A percentile compares a stretch with the other conserved stretches of the same genome.
phyloP scores from a whole-genome alignment of 805 yeast genomes.

The Blastobotrys peoriensis region DNA sequence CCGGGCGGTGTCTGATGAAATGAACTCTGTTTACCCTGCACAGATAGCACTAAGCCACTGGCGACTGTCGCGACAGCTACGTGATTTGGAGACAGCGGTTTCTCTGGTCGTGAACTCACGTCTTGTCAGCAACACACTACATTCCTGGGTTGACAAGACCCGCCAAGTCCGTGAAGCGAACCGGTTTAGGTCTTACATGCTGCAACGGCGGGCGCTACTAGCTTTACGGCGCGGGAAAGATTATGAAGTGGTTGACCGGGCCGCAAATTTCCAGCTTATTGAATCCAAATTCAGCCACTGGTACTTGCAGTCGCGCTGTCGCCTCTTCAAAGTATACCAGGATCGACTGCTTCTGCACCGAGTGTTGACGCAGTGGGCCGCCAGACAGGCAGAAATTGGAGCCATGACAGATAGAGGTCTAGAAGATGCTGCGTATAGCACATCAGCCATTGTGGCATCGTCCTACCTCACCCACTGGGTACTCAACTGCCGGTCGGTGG shows the following conservation, averaged over 20 bases:
- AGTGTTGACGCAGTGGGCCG: slow-evolving; percentile 11
- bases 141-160: slow-evolving; percentile 9
- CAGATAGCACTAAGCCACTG: not conserved
- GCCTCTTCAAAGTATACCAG: not conserved
- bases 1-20: not conserved
- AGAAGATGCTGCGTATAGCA: slow-evolving; percentile 12
- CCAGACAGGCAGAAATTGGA: not conserved
- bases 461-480: slow-evolving; percentile 3
- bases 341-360: not conserved
- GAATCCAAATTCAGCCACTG: not conserved
- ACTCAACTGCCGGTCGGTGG: slow-evolving; percentile 2
- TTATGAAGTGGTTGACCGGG: not conserved
- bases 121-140: slow-evolving; percentile 1
- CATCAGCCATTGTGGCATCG: not conserved
- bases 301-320: not conserved
- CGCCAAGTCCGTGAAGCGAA: slow-evolving; percentile 9
- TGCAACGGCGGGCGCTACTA: not conserved
- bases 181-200: slow-evolving; percentile 14
- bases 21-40: not conserved
- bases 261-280: not conserved
- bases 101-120: no score
- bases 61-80: not conserved
- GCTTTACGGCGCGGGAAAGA: not conserved
- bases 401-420: slow-evolving; percentile 3
- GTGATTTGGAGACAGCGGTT: not conserved